These are phyloP conservation scores for Boechera retrofracta DNA, from an alignment of 345 rosid genomes.

Conservation along the genomic window DNA sequence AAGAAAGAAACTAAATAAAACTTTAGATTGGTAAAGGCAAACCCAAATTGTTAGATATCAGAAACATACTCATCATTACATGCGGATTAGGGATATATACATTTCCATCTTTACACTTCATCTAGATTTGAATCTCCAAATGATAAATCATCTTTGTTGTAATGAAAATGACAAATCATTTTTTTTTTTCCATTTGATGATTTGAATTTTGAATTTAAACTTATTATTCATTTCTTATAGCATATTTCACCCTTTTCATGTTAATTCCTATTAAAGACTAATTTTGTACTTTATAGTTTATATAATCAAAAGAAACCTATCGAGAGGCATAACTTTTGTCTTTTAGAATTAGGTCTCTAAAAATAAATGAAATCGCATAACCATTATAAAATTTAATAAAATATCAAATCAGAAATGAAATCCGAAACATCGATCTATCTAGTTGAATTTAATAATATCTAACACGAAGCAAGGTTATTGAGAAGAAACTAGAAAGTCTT, in stretches of 20 bases:
- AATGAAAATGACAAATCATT: too few relatives aligned
- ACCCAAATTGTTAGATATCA: too few relatives aligned
- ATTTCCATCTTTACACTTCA: slow-evolving; percentile 51
- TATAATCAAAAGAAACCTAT: too few relatives aligned
- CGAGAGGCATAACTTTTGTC: too few relatives aligned
- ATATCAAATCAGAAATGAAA: background rate
- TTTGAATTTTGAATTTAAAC: too few relatives aligned
- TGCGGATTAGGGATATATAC: slow-evolving; percentile 82
- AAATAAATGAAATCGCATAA: background rate
- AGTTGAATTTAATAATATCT: slow-evolving; percentile 4
- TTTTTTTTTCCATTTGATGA: too few relatives aligned
- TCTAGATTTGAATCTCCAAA: slow-evolving; percentile 58
- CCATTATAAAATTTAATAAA: too few relatives aligned
- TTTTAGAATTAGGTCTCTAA: background rate
- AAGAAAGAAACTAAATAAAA: slow-evolving; percentile 37
- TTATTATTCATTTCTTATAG: too few relatives aligned
- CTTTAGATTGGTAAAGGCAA: slow-evolving; percentile 41
- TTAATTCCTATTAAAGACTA: background rate
- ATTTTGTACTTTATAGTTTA: too few relatives aligned
- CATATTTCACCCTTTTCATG: background rate
- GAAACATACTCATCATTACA: slow-evolving; percentile 50
- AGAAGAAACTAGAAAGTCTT: slow-evolving; percentile 4
- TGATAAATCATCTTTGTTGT: too few relatives aligned
- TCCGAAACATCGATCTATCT: background rate
- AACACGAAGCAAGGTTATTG: slow-evolving; percentile 1